Evolutionary conservation across 2,329 filamentous ascomycete species (phyloP).

Genomic region (Beauveria sp.): DNA sequence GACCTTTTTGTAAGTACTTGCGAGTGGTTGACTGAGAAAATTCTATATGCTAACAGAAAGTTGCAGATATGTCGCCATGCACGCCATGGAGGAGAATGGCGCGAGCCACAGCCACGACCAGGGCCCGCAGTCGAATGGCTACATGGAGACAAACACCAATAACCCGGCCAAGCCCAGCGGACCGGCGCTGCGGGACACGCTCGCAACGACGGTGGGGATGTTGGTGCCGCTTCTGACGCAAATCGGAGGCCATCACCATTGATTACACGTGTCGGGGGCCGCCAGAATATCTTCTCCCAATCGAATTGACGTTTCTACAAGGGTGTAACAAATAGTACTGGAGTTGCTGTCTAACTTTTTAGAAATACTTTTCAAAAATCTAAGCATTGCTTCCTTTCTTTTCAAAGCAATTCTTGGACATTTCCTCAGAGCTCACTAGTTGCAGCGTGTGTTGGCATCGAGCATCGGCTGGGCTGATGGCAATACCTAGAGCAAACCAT

Average conservation of each 20-base stretch:
- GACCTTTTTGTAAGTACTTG: slow-evolving; percentile 72
- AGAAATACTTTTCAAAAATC: background rate
- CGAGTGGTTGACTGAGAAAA: background rate
- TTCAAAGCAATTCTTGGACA: too few relatives aligned
- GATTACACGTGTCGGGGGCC: background rate
- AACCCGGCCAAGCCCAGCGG: slow-evolving; percentile 45
- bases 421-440: too few relatives aligned
- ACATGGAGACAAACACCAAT: slow-evolving; percentile 37
- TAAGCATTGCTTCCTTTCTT: background rate
- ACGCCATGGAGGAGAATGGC: slow-evolving; percentile 82
- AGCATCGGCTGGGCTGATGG: too few relatives aligned
- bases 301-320: background rate
- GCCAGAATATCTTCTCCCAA: background rate
- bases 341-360: background rate
- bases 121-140: slow-evolving; percentile 42
- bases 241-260: slow-evolving; percentile 63
- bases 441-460: too few relatives aligned
- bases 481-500: background rate
- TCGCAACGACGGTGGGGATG: slow-evolving; percentile 70
- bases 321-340: background rate
- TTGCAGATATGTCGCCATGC: slow-evolving; percentile 88
- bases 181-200: slow-evolving; percentile 58
- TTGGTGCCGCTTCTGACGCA: slow-evolving; percentile 69
- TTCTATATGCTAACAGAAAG: slow-evolving; percentile 13
- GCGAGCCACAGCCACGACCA: slow-evolving; percentile 47